Base-by-base conservation (phyloP, 2,329 filamentous ascomycete genomes). In the Berkeleyomyces rouxiae region DNA sequence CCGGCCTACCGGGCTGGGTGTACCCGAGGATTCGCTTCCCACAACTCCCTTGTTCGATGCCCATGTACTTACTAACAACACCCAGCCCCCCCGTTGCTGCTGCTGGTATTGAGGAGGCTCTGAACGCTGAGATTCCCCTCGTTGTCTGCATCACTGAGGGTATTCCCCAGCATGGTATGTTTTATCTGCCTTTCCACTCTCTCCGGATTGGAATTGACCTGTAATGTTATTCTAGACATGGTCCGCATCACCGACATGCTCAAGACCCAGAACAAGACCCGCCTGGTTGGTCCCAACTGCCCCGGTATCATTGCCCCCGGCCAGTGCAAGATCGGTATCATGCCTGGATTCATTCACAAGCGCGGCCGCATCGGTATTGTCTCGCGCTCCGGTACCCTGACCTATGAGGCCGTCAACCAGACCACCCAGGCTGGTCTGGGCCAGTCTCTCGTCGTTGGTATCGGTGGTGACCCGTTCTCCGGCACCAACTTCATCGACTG, bases 401-500 rank as follows among this genome's bases (percentile, higher is more conserved):
- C 93, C 72, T 99, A 99, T 81, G 93, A 99, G 81, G 93, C 93
- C 73, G 93, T 99, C 78, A 97, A 97, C 83, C 93, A 99, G 80
- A 99, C 93, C 72, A 97, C 93, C 68, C 88, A 93, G 81, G 87
- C 90, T 70, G 93, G 93, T 67, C 88, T 99, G 65, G 93, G 93
- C 68, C 93, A 99, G 81, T 96, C 91, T 40, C 89, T 99, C 70
- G 93, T 99, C 71, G 88, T 99, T 71, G 93, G 93, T 72, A 97
- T 99, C 71, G 93, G 93, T 67, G 93, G 93, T 78, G 93, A 99
- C 78, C 93, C 93, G 70, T 99, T 99, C 82, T 92, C 87, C 71
- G 93, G 93, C 70, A 97, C 93, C 77, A 97, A 96, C 84, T 99
- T 97, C 81, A 97, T 99, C 77, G 93, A 99, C 83, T 96, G 92